A percentile compares a stretch with the other conserved stretches of the same genome.
These are phyloP conservation scores for Hymenoscyphus occultus DNA, from an alignment of 2,329 filamentous ascomycete genomes.

Conservation along the genomic window DNA sequence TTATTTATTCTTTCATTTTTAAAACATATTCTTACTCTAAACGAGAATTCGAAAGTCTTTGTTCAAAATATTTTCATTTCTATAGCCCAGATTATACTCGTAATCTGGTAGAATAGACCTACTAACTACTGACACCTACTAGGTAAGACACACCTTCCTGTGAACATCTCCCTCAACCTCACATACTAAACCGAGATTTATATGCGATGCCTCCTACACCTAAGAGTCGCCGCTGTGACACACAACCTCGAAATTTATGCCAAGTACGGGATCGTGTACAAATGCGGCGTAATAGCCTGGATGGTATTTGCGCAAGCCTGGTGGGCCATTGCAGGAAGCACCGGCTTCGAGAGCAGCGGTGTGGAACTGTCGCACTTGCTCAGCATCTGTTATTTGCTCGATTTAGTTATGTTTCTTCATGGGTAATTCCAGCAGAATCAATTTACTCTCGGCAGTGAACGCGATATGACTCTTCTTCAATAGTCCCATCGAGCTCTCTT, in stretches of 20 bases:
- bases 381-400: slow-evolving; percentile 11
- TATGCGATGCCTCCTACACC: background rate
- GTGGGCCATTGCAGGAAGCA: slow-evolving; percentile 21
- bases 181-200: background rate
- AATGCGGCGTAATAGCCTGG: slow-evolving; percentile 23
- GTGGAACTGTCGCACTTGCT: slow-evolving; percentile 22
- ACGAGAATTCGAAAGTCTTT: background rate
- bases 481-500: background rate
- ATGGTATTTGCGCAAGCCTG: slow-evolving; percentile 20
- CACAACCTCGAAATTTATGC: slow-evolving; percentile 24
- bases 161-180: too few species aligned
- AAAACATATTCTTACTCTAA: background rate
- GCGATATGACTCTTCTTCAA: slow-evolving; percentile 20
- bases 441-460: slow-evolving; percentile 21
- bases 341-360: slow-evolving; percentile 21
- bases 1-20: too few species aligned
- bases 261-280: slow-evolving; percentile 19
- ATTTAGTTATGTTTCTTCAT: background rate
- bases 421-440: background rate
- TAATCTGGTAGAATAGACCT: background rate
- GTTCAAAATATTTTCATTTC: background rate
- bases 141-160: too few species aligned
- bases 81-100: too few species aligned
- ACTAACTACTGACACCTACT: background rate
- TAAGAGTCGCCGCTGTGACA: slow-evolving; percentile 8